Conservation (phyloP, 169 alveolate species). For the Cryptosporidium muris region DNA sequence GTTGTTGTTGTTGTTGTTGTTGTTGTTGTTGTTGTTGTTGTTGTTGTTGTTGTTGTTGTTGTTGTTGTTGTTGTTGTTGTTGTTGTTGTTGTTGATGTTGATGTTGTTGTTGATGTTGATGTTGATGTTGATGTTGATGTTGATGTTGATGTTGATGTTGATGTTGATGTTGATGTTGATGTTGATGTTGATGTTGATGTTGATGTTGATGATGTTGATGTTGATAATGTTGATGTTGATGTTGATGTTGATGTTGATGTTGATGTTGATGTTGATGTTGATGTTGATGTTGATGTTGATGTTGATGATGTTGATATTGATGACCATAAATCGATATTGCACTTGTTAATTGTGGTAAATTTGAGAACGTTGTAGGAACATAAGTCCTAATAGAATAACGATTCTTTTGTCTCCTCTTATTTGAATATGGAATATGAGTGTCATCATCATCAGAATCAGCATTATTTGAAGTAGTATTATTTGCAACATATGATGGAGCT, state of each 20-base stretch:
- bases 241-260: conserved; percentile 3
- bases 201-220: neutral
- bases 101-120: neutral
- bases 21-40: neutral
- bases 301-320: neutral
- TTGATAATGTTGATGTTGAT: neutral
- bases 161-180: conserved; percentile 5
- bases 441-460: conserved; percentile 64
- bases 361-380: conserved; percentile 67
- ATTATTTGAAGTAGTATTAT: conserved; percentile 1
- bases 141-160: neutral
- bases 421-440: conserved; percentile 59
- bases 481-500: conserved; percentile 64
- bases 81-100: conserved; percentile 21
- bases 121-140: conserved; percentile 6
- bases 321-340: conserved; percentile 64
- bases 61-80: neutral
- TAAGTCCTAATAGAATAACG: conserved; percentile 65
- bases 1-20: neutral
- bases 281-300: conserved; percentile 2
- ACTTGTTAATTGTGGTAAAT: conserved; percentile 61
- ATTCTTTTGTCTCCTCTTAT: conserved; percentile 43
- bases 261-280: neutral
- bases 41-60: neutral
- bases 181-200: neutral